Base-by-base conservation (phyloP, 805 yeast genomes). In the Pichia phayaonensis region DNA sequence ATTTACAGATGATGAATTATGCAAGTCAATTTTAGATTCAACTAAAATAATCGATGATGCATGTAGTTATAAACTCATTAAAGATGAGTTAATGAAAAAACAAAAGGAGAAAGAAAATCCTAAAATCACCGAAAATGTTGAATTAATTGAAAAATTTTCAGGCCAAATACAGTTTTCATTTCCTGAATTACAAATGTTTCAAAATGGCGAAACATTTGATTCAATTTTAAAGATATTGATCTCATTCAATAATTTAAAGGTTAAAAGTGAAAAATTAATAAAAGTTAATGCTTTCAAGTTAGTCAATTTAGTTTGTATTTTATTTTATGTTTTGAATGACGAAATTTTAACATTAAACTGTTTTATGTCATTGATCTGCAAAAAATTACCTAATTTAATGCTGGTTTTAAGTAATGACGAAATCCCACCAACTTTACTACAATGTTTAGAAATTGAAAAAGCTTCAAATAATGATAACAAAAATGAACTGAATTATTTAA, bases 151-250 rank as follows among this genome's bases (percentile, higher is more conserved):
- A 46, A 38, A 21, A 4, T 56, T 57, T 42, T 59, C 69, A 3
- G 47, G 47, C 10, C 40, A 50, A 39, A 56, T 67, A 22, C 65
- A 62, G 40, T 44, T 48, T 22, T 52, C 62, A 8, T 66, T 62
- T 42, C 67, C 68, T 1, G 61, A 66, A 47, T 40, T 64, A 41
- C 40, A 54, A 36, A 42, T 57, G 15, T 66, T 66, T 48, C 69
- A 66, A 53, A 54, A 58, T 47, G 69, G 69, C 6, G 46, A 50
- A 12, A 53, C 57, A 20, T 65, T 65, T 50, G 69, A 66, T 46
- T 54, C 65, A 8, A 51, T 66, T 15, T 49, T 66, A 23, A 53
- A 54, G 43, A 54, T 62, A 15, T 53, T 61, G 40, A 44, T 65
- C 0, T 49, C 62, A 1, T 57, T 61, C 29, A 57, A 60, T 21